Evolutionary conservation across 495 filamentous ascomycete species (phyloP).

Genomic region (Tuber borchii): DNA sequence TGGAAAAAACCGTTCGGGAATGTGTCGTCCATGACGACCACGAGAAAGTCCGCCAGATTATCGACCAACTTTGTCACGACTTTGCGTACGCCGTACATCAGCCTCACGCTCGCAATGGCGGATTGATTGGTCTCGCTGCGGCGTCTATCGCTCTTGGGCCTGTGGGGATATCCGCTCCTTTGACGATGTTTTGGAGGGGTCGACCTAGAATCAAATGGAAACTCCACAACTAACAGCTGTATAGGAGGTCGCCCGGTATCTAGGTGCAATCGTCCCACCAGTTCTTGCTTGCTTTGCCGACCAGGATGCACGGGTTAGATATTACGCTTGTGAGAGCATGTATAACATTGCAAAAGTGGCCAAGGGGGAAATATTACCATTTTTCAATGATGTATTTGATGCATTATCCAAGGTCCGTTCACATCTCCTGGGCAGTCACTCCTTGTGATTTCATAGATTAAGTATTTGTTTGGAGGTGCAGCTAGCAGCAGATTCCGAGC

Average conservation of each 20-base stretch:
- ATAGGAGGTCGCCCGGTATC: constrained; percentile 84
- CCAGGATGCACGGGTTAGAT: constrained; percentile 94
- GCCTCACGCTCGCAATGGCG: constrained; percentile 93
- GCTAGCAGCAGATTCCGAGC: constrained; percentile 91
- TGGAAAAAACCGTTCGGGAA: constrained; percentile 88
- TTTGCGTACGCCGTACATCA: constrained; percentile 97
- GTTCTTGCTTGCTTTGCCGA: constrained; percentile 98
- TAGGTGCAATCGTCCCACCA: constrained; percentile 88
- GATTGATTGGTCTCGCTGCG: constrained; percentile 90
- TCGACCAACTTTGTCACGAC: constrained; percentile 93
- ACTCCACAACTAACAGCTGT: constrained; percentile 34
- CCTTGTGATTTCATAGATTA: constrained; percentile 18
- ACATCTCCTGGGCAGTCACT: not conserved
- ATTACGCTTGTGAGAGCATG: constrained; percentile 99
- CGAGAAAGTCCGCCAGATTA: constrained; percentile 71
- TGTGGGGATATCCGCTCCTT: constrained; percentile 50
- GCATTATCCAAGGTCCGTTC: constrained; percentile 79
- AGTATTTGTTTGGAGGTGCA: constrained; percentile 43
- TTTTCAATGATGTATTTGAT: constrained; percentile 98
- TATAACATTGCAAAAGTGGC: constrained; percentile 99
- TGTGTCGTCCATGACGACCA: constrained; percentile 68
- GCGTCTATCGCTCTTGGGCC: constrained; percentile 92
- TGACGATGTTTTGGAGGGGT: not conserved
- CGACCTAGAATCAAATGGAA: not conserved
- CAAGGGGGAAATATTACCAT: constrained; percentile 86